Evolutionary conservation across 2,329 filamentous ascomycete species (phyloP).

Genomic region (Colletotrichum phormii): DNA sequence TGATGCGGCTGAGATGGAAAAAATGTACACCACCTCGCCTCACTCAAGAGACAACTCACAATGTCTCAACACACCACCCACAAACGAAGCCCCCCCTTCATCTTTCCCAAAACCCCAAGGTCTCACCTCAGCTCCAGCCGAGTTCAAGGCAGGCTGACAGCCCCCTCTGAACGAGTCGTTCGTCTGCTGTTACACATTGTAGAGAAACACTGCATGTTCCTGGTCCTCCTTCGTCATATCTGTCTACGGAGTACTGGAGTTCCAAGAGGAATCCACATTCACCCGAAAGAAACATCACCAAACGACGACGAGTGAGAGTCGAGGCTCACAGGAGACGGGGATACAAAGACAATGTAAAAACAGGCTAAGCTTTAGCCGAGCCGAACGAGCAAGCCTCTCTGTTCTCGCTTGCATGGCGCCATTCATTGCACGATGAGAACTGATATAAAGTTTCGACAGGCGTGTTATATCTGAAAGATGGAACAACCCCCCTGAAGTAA

Average conservation of each 20-base stretch:
- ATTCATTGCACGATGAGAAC: not conserved
- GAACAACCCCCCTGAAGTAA: not conserved
- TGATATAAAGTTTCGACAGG: not conserved
- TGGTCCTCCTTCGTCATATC: not conserved
- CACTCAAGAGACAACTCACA: not conserved
- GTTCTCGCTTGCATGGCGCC: not conserved
- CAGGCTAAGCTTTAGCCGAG: conserved; percentile 8
- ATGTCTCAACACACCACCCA: not conserved
- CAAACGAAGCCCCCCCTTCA: too few species aligned
- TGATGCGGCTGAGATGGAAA: not conserved
- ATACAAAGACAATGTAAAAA: not conserved
- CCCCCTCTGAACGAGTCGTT: not conserved
- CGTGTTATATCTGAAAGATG: not conserved
- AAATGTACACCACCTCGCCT: not conserved
- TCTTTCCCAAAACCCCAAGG: not conserved
- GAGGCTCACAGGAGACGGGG: not conserved
- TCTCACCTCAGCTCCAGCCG: not conserved
- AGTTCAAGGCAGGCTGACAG: not conserved
- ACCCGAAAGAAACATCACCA: not conserved
- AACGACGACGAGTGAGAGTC: not conserved
- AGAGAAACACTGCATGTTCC: not conserved
- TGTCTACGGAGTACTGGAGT: not conserved
- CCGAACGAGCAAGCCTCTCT: not conserved
- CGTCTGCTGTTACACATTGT: not conserved
- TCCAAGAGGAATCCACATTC: not conserved